These are phyloP conservation scores for Haplographium delicatum DNA, from an alignment of 495 filamentous ascomycete genomes.

Conservation along the genomic window DNA sequence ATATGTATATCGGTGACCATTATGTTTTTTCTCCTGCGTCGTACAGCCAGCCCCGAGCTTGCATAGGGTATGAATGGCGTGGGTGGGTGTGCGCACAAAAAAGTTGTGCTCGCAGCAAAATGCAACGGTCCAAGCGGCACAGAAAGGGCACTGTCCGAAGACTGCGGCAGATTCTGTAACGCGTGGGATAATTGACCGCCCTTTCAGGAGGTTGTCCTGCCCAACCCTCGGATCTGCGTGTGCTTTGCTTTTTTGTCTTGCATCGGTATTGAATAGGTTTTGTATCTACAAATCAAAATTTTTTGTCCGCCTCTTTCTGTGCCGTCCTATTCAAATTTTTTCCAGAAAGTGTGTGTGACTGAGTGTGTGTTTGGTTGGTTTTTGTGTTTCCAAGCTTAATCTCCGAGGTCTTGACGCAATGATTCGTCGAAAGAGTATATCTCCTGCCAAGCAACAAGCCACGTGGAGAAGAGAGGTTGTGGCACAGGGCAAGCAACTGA, in stretches of 20 bases:
- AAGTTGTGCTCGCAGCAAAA: neutral
- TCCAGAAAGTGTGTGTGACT: no score
- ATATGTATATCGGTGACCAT: no score
- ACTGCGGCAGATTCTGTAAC: neutral
- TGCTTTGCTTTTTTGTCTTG: neutral
- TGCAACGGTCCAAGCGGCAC: neutral
- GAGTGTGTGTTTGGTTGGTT: no score
- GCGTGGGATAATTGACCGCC: neutral
- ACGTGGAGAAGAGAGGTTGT: neutral
- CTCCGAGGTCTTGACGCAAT: neutral
- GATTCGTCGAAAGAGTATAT: constrained; percentile 10
- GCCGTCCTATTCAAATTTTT: no score
- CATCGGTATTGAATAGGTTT: neutral
- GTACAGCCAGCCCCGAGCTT: neutral
- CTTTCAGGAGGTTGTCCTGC: neutral
- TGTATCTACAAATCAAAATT: neutral
- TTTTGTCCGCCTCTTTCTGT: neutral
- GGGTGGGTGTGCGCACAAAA: neutral
- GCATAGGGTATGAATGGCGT: neutral
- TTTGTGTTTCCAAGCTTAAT: neutral
- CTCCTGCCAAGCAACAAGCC: constrained; percentile 2
- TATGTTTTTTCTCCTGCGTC: constrained; percentile 3
- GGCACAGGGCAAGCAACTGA: constrained; percentile 1
- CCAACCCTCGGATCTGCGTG: neutral
- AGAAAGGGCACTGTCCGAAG: neutral